Conservation (phyloP, 164 flowering plant species). For the Euptelea pleiosperma region DNA sequence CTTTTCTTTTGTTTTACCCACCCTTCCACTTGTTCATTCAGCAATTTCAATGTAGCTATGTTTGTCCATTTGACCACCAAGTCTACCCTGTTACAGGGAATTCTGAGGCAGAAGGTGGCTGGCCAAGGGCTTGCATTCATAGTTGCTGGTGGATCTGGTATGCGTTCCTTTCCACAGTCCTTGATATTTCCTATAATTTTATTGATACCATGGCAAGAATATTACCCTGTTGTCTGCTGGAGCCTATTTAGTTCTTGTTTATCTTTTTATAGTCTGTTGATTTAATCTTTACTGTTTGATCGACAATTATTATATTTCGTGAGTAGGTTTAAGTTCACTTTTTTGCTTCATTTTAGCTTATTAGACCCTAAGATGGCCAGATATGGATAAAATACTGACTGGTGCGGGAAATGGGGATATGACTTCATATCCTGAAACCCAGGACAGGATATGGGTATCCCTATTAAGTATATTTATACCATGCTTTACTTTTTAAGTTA, state of each 20-base stretch:
- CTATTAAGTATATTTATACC: no score
- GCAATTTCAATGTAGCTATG: background rate
- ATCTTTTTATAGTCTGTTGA: background rate
- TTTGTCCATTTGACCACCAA: conserved; percentile 10
- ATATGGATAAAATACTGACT: no score
- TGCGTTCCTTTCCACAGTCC: conserved; percentile 7
- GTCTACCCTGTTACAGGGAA: conserved; percentile 44
- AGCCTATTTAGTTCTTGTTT: background rate
- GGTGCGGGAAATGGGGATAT: no score
- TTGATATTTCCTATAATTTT: background rate
- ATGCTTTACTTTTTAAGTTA: no score
- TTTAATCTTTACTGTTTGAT: background rate
- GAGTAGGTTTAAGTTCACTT: background rate
- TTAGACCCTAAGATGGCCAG: no score
- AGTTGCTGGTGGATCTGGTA: conserved; percentile 96
- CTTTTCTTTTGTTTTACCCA: background rate
- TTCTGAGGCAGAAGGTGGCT: conserved; percentile 80
- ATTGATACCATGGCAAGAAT: background rate
- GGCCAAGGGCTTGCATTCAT: conserved; percentile 97
- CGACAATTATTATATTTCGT: background rate
- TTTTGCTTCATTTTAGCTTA: no score
- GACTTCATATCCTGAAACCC: no score
- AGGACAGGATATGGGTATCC: no score
- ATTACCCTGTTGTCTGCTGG: background rate
- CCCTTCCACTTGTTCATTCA: background rate